These are phyloP conservation scores for Uromyces viciae-fabae DNA, from an alignment of 1,284 basidiomycete species.

Conservation along the genomic window DNA sequence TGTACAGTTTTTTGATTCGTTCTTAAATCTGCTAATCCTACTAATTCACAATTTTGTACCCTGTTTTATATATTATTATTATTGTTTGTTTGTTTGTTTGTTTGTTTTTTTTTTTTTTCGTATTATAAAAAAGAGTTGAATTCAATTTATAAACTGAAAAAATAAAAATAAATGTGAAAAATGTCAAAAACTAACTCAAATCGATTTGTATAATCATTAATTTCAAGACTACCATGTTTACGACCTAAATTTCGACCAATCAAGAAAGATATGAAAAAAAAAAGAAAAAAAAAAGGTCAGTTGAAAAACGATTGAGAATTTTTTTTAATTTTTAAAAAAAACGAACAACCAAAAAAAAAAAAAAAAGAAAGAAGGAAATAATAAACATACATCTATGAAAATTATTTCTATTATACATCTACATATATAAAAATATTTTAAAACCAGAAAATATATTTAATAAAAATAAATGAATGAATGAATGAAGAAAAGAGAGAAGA, in stretches of 20 bases:
- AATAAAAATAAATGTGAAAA: too few species aligned
- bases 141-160: too few species aligned
- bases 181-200: conserved; percentile 22
- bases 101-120: not conserved
- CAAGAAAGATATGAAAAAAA: too few species aligned
- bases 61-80: conserved; percentile 1
- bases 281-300: not conserved
- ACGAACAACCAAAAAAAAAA: too few species aligned
- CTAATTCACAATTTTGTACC: conserved; percentile 40
- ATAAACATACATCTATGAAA: conserved; percentile 22
- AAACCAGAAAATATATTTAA: too few species aligned
- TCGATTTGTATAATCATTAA: conserved; percentile 14
- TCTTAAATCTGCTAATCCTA: conserved; percentile 32
- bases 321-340: too few species aligned
- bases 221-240: not conserved
- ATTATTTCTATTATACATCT: conserved; percentile 14
- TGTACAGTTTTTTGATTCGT: conserved; percentile 6
- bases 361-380: not conserved
- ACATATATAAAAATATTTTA: not conserved
- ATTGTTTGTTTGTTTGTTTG: not conserved
- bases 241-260: conserved; percentile 11
- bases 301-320: not conserved
- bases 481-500: not conserved
- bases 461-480: too few species aligned
- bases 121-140: too few species aligned